A percentile compares a stretch with the other conserved stretches of the same genome.
phyloP scores from a whole-genome alignment of 2,329 filamentous ascomycete genomes.

The Neopestalotiopsis sp. region DNA sequence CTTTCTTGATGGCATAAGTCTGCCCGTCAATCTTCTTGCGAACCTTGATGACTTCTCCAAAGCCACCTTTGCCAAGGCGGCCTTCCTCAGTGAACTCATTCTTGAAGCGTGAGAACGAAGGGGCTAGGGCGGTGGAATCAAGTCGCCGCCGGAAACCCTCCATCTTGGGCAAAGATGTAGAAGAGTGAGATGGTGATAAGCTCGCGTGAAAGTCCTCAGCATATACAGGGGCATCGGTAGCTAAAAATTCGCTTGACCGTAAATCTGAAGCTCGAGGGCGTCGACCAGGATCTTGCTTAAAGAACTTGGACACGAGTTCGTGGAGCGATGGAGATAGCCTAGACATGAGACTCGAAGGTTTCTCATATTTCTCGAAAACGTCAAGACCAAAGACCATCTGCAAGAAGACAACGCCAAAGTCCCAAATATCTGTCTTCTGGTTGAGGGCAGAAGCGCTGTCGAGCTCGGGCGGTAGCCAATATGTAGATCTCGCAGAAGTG shows the following conservation, averaged over 20 bases:
- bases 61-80: constrained; percentile 88
- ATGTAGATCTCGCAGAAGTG: constrained; percentile 73
- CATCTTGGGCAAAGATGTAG: constrained; percentile 47
- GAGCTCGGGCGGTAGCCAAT: constrained; percentile 85
- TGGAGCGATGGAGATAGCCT: constrained; percentile 72
- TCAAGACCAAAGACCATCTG: constrained; percentile 94
- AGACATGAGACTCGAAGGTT: constrained; percentile 76
- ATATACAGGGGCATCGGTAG: constrained; percentile 67
- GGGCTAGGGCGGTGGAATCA: constrained; percentile 64
- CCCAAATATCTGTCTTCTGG: constrained; percentile 91
- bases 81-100: constrained; percentile 93
- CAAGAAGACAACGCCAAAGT: constrained; percentile 87
- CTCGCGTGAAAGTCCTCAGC: constrained; percentile 49
- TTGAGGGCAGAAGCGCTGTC: constrained; percentile 65
- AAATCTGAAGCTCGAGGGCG: constrained; percentile 81
- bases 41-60: constrained; percentile 95
- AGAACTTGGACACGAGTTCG: constrained; percentile 83
- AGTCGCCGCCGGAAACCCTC: constrained; percentile 55
- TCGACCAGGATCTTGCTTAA: constrained; percentile 84
- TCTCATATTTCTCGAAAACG: constrained; percentile 77
- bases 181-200: constrained; percentile 47
- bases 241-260: constrained; percentile 68
- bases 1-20: constrained; percentile 96
- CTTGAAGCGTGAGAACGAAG: constrained; percentile 74
- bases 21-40: constrained; percentile 92